Base-by-base conservation (phyloP, 768 basidiomycete genomes). In the Amyloporia xantha region DNA sequence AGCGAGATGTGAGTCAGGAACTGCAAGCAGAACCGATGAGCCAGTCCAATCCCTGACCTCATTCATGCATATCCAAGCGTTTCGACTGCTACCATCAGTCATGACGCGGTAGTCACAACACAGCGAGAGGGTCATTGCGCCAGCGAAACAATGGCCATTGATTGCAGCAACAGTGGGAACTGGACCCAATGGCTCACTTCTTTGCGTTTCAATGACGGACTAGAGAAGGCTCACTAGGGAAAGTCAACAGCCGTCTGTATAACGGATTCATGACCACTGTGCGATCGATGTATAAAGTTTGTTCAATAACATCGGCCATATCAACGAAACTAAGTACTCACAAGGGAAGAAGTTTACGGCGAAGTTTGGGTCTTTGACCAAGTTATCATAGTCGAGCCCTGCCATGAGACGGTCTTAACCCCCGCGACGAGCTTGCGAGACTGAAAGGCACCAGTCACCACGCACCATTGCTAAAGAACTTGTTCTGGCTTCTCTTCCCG, bases 51-150 rank as follows among this genome's bases (percentile, higher is more conserved):
- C 17, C 17, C 61, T 44, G 47, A 88, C 86, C 71, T 95, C 93
- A 61, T 95, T 97, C 92, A 96, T 95, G 62, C 84, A 89, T 44
- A 89, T 67, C 86, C 91, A 93, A 1, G 86, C 84, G 59, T 83
- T 81, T 25, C 82, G 82, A 56, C 75, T 77, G 58, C 72, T 82
- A 13, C 85, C 91, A 55, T 88, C 83, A 12, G 81, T 88, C 83
- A 94, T 92, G 48, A 95, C 75, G 35, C 92, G 79, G 67, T 89
- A 93, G 65, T 96, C 92, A 62, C 90, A 94, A 3, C 75, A 77
- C 42, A 96, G 66, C 2, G 91, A 76, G 12, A 94, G 68, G 65
- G 90, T 81, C 60, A 90, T 78, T 12, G 81, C 91, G 10, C 76
- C 93, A 4, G 91, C 94, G 65, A 86, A 47, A 25, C 46, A 47